Evolutionary conservation across 768 basidiomycete species (phyloP), one percentile per base, ranked within the genome.

Genomic region (Psilocybe cyanescens): DNA sequence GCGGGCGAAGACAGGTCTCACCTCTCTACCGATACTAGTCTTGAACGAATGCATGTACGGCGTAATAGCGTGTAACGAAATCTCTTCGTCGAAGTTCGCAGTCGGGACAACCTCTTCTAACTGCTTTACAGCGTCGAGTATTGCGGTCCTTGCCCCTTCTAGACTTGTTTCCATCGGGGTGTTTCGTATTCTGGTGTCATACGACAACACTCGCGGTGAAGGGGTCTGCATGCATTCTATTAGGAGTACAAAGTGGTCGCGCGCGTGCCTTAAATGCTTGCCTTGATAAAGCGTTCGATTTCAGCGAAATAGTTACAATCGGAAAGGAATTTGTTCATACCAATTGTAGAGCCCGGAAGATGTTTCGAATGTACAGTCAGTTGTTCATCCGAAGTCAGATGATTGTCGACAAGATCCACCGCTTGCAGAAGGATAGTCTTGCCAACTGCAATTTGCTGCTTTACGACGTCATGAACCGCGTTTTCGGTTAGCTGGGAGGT

Each of bases 331-430:
- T n/a, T 57, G 28, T 57, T 67, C 72, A 60, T 73, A 92, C 92
- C 92, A 59, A 95, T 95, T 4, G 93, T 94, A 8, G 92, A 93
- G 14, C 93, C 93, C n/a, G 92, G 91, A 55, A 95, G 80, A 68
- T 83, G 87, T 69, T 85, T 82, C n/a, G 92, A 93, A 57, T 83
- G 79, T 14, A 80, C 79, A 11, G 79, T 84, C 55, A 95, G 82
- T 71, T 94, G 91, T 14, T 85, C 84, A 68, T 94, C 88, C 9
- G 84, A 79, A 12, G 79, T 82, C 55, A 95, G 78, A 62, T 84
- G 76, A 52, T 87, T 82, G 70, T 89, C 85, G 55, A 94, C 72
- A 45, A 94, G 76, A 66, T 90, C 88, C 19, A 94, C 75, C 29
- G 89, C 92, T 70, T 95, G 93, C 49, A 78, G 75, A 48, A 95